Evolutionary conservation across 139 green algal species (phyloP).

Genomic region (Chlamydomonas schloesseri): DNA sequence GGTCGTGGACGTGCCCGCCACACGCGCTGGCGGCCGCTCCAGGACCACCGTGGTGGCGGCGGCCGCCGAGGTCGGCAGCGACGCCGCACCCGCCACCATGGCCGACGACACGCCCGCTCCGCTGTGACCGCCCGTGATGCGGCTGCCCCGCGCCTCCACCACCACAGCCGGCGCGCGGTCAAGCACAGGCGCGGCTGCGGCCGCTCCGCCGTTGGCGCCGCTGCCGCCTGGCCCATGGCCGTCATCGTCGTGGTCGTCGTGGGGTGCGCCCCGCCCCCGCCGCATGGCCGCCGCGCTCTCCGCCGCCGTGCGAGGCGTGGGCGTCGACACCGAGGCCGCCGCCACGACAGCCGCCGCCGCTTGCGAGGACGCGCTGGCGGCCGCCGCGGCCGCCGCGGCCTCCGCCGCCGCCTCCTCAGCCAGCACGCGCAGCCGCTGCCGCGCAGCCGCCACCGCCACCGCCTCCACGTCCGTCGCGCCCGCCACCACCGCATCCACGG

Average conservation of each 20-base stretch:
- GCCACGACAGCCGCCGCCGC: background rate
- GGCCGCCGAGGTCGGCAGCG: background rate
- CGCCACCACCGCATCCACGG: no score
- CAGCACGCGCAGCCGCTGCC: background rate
- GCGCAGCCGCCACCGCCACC: no score
- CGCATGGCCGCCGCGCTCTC: no score
- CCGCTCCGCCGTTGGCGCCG: no score
- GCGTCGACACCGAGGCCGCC: background rate
- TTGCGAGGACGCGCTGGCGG: conserved; percentile 1
- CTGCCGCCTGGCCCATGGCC: no score
- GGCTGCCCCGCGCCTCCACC: no score
- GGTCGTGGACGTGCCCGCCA: background rate
- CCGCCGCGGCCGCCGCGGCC: background rate
- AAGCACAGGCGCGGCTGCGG: no score
- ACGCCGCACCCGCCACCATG: background rate
- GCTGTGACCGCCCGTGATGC: background rate
- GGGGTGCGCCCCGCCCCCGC: no score
- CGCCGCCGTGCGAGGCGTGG: no score
- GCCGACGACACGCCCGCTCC: background rate
- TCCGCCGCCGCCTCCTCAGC: no score
- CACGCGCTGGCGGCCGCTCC: background rate
- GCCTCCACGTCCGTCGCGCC: background rate
- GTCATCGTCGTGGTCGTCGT: background rate
- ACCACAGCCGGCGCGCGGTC: no score
- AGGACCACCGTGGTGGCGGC: background rate